Base-by-base conservation (phyloP, 805 yeast genomes). In the Ogataea populi-albae region DNA sequence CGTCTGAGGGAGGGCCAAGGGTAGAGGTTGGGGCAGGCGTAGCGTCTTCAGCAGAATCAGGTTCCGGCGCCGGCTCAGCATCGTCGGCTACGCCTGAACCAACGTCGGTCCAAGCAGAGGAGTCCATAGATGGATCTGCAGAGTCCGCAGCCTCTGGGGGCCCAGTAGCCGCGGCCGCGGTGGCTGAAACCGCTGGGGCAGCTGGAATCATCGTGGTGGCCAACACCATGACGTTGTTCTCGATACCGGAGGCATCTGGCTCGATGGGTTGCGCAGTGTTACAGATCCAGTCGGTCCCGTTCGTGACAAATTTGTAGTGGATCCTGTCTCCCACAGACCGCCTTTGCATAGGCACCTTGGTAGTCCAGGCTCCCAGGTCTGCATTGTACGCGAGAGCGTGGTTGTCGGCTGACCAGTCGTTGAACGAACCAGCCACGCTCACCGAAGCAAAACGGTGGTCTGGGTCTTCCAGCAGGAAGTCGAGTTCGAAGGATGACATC, bases 241-340 rank as follows among this genome's bases (percentile, higher is more conserved):
- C 44, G 22, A 47, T 55, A 0, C 62, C 62, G 6, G 36, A 29
- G 3, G 15, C 46, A 34, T 59, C 62, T 1, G 30, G 29, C 34
- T 55, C 62, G 4, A 35, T 28, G 1, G 52, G 49, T 23, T 43
- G 35, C 7, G 32, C 12, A 5, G 24, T 26, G 37, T 56, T 51
- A 37, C 54, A 52, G 10, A 56, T 35, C 65, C 65, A 60, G 9
- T 43, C 38, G 3, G 32, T 21, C 2, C 45, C 53, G 34, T 57
- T 46, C 14, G 50, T 43, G 4, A 60, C 56, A 34, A 53, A 60
- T 31, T 60, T 60, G 41, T 55, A 60, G 14, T 38, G 28, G 24
- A 54, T 31, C 30, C 50, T 52, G 14, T 42, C 45, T 28, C 43
- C 38, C 20, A 23, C 26, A 4, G 25, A 30, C 12, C 31, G 24